Conservation (phyloP, 306 rosid species). For the Notholithocarpus densiflorus region DNA sequence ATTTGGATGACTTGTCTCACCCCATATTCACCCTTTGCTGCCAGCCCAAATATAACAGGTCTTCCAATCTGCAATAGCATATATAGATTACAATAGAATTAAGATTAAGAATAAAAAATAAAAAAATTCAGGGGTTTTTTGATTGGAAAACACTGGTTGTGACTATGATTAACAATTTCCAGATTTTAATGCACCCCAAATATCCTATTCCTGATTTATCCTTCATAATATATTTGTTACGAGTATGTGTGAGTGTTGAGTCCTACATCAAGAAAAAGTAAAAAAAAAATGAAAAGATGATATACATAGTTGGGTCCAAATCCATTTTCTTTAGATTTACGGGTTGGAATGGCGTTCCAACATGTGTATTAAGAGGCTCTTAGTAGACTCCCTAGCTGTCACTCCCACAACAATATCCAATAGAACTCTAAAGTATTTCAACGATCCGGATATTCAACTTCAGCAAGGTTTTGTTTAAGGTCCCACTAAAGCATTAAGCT, state of each 20-base stretch:
- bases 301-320: too few species aligned
- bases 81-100: background rate
- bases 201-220: background rate
- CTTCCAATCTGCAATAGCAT: background rate
- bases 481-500: background rate
- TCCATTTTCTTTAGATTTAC: too few species aligned
- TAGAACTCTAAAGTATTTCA: background rate
- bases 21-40: slow-evolving; percentile 56
- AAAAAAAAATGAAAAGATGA: too few species aligned
- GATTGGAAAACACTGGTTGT: background rate
- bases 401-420: background rate
- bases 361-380: too few species aligned
- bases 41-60: slow-evolving; percentile 34
- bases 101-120: background rate
- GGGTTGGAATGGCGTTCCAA: too few species aligned
- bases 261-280: too few species aligned
- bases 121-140: background rate
- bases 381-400: too few species aligned
- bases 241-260: too few species aligned
- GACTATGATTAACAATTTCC: background rate
- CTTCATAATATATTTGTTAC: too few species aligned
- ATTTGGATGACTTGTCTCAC: slow-evolving; percentile 46
- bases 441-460: background rate
- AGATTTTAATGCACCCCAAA: background rate
- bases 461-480: background rate